A percentile compares a stretch with the other conserved stretches of the same genome.
phyloP scores from a whole-genome alignment of 345 rosid genomes.

The Euphorbia lathyris region DNA sequence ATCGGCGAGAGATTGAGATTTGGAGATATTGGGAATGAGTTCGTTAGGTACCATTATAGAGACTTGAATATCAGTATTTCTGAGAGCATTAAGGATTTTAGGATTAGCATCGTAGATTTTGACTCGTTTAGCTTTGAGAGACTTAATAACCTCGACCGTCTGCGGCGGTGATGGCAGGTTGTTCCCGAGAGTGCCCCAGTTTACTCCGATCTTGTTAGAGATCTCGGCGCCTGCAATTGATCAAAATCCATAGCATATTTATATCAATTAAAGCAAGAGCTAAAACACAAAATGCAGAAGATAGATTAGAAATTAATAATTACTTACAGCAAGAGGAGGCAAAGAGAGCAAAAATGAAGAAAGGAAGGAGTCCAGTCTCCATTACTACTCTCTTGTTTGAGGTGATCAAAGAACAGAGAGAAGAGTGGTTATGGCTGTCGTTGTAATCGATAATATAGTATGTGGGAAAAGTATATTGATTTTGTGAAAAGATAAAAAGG shows the following conservation, averaged over 20 bases:
- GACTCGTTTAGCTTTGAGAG: conserved; percentile 51
- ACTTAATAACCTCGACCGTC: conserved; percentile 47
- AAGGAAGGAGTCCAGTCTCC: neutral
- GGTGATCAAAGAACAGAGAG: neutral
- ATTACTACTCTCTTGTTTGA: neutral
- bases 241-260: too few species aligned
- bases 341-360: conserved; percentile 18
- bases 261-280: too few species aligned
- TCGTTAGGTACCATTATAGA: conserved; percentile 71
- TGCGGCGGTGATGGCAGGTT: conserved; percentile 54
- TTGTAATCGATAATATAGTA: too few species aligned
- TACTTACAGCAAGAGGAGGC: conserved; percentile 9
- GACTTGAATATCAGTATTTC: conserved; percentile 49
- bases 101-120: conserved; percentile 79
- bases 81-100: conserved; percentile 51
- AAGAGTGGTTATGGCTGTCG: too few species aligned
- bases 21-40: conserved; percentile 46
- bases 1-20: conserved; percentile 45
- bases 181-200: conserved; percentile 80
- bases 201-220: conserved; percentile 57
- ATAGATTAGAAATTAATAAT: neutral
- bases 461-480: too few species aligned
- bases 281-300: neutral
- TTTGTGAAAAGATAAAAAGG: too few species aligned
- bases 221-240: conserved; percentile 46